Base-by-base conservation (phyloP, 352 stramenopile genomes). In the Pythium periplocum region DNA sequence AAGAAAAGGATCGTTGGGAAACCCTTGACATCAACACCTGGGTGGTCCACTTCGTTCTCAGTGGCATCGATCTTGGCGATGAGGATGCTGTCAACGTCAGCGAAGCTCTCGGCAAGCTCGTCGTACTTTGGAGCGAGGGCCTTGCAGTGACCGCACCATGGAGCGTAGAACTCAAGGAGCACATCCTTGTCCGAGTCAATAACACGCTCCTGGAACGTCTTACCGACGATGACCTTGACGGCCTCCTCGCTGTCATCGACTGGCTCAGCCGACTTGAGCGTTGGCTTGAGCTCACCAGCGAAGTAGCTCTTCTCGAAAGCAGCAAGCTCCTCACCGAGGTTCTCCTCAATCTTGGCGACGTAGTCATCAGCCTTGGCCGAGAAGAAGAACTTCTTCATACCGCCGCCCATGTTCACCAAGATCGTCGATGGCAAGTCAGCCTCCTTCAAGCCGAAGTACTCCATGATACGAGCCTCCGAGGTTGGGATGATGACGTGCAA, bases 1-100 rank as follows among this genome's bases (percentile, higher is more conserved):
- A 98, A 98, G 71, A 98, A 98, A 52, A 97, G 76, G 41, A 98
- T 73, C 46, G 95, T 98, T 38, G 95, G 95, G 89, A 98, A 98
- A 33, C 93, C 93, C 53, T 84, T 78, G 59, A 98, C 82, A 38
- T 95, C 76, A 34, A 98, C 85, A 36, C 79, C 78, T 4, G 80
- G 61, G 70, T 94, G 70, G 75, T 97, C 92, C 34, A 98, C 78
- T 69, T 98, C 95, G 75, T 98, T 98, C 50, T 90, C 90, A 2
- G 92, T 98, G 37, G 90, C 78, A 66, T 98, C 95, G 68, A 98
- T 97, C 88, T 98, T 97, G 59, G 83, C 93, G 62, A 98, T 96
- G 41, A 98, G 55, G 42, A 98, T 86, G 61, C 78, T 92, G 57
- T 96, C 83, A 35, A 96, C 86, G 51, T 95, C 78, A 2, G 82